Percentiles rank a stretch among this genome's conserved stretches.
Evolutionary conservation across 768 basidiomycete species (phyloP).

Genomic region (Gautieria morchelliformis): DNA sequence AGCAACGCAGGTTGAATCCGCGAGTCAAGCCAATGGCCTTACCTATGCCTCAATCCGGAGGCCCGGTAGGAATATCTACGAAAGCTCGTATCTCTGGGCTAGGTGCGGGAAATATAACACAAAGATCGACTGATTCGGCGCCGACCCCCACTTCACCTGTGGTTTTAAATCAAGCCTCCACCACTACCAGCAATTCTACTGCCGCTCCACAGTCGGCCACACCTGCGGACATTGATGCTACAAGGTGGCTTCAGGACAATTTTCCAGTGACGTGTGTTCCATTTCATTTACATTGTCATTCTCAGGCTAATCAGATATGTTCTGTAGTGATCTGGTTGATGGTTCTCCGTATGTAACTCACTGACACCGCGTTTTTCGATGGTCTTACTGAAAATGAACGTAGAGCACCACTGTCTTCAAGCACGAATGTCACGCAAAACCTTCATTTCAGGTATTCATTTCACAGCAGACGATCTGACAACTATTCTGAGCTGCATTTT

Average conservation of each 20-base stretch:
- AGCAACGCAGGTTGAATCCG: neutral
- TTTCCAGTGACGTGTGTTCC: neutral
- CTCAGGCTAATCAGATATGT: neutral
- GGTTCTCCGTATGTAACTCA: neutral
- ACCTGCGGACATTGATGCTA: neutral
- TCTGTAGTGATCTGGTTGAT: neutral
- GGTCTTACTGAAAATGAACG: neutral
- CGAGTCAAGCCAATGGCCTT: constrained; percentile 1
- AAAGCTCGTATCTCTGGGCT: neutral
- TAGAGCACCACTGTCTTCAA: neutral
- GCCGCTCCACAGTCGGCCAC: neutral
- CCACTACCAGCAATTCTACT: neutral
- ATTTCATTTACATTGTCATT: neutral
- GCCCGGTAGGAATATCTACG: neutral
- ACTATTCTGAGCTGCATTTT: neutral
- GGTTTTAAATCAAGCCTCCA: neutral
- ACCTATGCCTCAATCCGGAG: neutral
- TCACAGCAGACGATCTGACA: neutral
- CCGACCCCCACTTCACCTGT: too few species aligned
- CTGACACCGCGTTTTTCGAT: neutral
- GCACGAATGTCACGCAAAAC: neutral
- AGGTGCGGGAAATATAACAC: neutral
- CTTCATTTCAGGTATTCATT: neutral
- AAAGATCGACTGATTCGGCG: neutral
- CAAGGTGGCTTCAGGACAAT: constrained; percentile 5